These are phyloP conservation scores for Spathaspora boniae DNA, from an alignment of 805 yeast species.

Conservation along the genomic window DNA sequence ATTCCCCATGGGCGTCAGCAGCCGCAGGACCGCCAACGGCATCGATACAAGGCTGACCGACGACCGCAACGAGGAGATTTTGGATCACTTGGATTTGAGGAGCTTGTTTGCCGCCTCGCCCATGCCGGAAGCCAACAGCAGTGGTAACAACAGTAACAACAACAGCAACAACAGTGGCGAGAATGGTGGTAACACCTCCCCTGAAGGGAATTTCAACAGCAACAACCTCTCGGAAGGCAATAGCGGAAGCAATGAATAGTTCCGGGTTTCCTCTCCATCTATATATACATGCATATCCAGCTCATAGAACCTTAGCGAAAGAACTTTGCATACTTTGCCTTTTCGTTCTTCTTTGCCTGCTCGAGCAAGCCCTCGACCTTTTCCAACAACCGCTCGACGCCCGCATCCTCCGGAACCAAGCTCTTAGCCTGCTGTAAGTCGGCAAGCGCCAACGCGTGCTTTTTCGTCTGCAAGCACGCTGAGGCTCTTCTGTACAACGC, in stretches of 20 bases:
- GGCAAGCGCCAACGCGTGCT: conserved; percentile 47
- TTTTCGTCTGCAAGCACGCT: conserved; percentile 40
- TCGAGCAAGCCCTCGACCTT: conserved; percentile 39
- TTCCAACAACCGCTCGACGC: conserved; percentile 43
- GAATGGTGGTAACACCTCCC: conserved; percentile 1
- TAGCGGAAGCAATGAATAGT: conserved; percentile 4
- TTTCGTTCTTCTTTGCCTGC: conserved; percentile 46
- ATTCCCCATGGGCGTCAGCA: conserved; percentile 48
- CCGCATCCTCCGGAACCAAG: conserved; percentile 47
- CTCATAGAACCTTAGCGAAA: conserved; percentile 41
- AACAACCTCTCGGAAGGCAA: not conserved
- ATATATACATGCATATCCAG: too few relatives aligned
- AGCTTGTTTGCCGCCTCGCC: conserved; percentile 19
- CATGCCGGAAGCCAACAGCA: conserved; percentile 3
- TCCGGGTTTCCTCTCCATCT: not conserved
- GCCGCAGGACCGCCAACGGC: conserved; percentile 45
- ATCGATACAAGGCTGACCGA: conserved; percentile 31
- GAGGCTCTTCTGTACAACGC: conserved; percentile 56
- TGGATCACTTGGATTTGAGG: conserved; percentile 27
- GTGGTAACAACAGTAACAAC: conserved; percentile 3
- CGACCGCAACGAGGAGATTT: conserved; percentile 13
- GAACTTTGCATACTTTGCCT: conserved; percentile 59
- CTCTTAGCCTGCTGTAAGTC: conserved; percentile 44
- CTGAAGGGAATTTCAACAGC: conserved; percentile 1
- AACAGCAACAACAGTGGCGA: conserved; percentile 4